These are phyloP conservation scores for Mikania micrantha DNA, from an alignment of 129 eudicot genomes.

Conservation along the genomic window DNA sequence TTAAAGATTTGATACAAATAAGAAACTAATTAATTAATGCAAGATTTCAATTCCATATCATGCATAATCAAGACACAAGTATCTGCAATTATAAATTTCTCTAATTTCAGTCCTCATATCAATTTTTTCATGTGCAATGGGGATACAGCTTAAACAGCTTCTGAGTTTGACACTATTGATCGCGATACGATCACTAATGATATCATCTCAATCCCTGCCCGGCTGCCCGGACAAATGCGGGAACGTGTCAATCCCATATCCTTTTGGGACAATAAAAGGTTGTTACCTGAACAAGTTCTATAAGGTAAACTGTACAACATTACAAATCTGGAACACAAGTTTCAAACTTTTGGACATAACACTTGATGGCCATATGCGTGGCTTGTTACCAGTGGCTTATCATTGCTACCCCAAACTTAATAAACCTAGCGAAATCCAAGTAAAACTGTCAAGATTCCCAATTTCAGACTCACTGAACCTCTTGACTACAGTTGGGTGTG, in stretches of 20 bases:
- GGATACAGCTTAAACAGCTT: background rate
- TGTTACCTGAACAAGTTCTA: conserved; percentile 24
- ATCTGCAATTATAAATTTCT: too few species aligned
- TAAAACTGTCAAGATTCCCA: conserved; percentile 15
- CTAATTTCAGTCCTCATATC: too few species aligned
- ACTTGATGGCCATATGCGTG: conserved; percentile 14
- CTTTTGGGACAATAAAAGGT: conserved; percentile 16
- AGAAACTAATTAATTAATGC: background rate
- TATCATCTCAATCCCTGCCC: conserved; percentile 9
- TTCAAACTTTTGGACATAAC: conserved; percentile 10
- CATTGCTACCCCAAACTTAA: conserved; percentile 7
- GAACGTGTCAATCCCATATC: conserved; percentile 17
- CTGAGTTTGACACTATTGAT: background rate
- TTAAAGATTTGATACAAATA: background rate
- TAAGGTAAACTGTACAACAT: conserved; percentile 11
- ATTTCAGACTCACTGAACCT: conserved; percentile 7
- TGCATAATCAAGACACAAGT: too few species aligned
- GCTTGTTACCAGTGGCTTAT: conserved; percentile 10
- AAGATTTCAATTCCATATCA: background rate
- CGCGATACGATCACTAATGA: background rate
- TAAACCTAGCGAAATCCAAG: background rate
- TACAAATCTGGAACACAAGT: conserved; percentile 10
- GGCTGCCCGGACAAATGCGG: conserved; percentile 24
- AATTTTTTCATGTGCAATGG: conserved; percentile 2
- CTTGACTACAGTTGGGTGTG: conserved; percentile 27